A percentile compares a stretch with the other conserved stretches of the same genome.
These are phyloP conservation scores for Nemania diffusa DNA, from an alignment of 2,329 filamentous ascomycete genomes.

Conservation along the genomic window DNA sequence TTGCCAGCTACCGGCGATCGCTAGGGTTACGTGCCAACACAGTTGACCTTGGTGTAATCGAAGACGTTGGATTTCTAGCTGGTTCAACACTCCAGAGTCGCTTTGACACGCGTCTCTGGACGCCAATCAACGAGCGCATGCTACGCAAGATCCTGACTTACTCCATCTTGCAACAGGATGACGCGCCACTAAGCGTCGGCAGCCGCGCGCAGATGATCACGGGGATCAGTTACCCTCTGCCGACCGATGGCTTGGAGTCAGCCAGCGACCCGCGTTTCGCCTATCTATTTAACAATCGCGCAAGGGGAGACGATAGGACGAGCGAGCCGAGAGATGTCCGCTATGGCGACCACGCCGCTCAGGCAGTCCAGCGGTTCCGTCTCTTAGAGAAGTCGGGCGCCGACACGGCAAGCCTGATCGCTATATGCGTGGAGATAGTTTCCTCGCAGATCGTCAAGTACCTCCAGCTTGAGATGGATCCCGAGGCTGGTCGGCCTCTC, in stretches of 20 bases:
- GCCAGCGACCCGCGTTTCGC: conserved; percentile 44
- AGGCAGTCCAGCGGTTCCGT: conserved; percentile 18
- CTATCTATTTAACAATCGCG: conserved; percentile 24
- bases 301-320: background rate
- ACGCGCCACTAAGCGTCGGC: conserved; percentile 45
- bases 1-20: conserved; percentile 50
- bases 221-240: conserved; percentile 43
- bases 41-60: conserved; percentile 54
- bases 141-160: conserved; percentile 7
- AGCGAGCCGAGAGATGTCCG: background rate
- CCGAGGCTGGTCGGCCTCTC: conserved; percentile 43
- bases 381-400: conserved; percentile 22
- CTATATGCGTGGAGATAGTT: conserved; percentile 39
- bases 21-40: conserved; percentile 50
- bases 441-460: conserved; percentile 40
- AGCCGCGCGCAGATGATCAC: conserved; percentile 40
- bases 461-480: conserved; percentile 41
- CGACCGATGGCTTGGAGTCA: conserved; percentile 39
- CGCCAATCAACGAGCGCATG: conserved; percentile 14
- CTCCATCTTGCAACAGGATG: background rate
- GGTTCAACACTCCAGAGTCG: background rate
- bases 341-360: background rate
- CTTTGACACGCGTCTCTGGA: conserved; percentile 7
- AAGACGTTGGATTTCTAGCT: conserved; percentile 43
- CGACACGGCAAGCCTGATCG: conserved; percentile 35